Base-by-base conservation (phyloP, 1,284 basidiomycete genomes). In the Peniophora sp. region DNA sequence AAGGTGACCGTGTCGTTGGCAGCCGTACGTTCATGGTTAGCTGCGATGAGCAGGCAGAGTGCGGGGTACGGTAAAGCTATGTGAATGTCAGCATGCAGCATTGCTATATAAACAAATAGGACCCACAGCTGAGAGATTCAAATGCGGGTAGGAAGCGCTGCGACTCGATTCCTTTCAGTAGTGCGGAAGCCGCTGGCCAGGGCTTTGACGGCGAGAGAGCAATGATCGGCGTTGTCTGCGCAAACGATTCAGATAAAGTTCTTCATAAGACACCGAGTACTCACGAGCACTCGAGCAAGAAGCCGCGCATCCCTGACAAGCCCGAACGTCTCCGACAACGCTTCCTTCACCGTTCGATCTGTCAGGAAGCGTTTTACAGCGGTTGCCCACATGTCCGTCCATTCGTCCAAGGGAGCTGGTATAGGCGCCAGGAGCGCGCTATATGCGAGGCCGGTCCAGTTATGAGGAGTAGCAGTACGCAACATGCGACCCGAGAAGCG, bases 401-500 rank as follows among this genome's bases (percentile, higher is more conserved):
- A 85, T 56, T 79, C 76, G 6, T 67, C 60, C 14, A 66, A 57
- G 2, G 54, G 53, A 0, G 56, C 55, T 2, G 59, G 58, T 2
- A 61, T 54, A 11, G 70, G 49, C 52, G 66, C 34, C 23, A 61
- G 56, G 25, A 92, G 65, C 1, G 76, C 66, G 8, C 60, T 62
- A 52, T 68, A 68, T 3, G 78, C 64, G 3, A 83, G 58, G 11
- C 58, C 61, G 5, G 77, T 63, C 83, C 87, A 92, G 11, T 68
- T 69, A 5, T 71, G 61, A 0, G 85, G 81, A 19, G 84, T 78
- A 0, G 80, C 74, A 6, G 90, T 84, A 49, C 90, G 79, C 56
- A 94, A 75, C 60, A 93, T 89, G 47, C 94, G 77, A 35, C 92
- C 92, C 3, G 93, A 96, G 69, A 97, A 98, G 5, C 94, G 81